Evolutionary conservation across 129 eudicot genomes (phyloP).

Genomic region (Lonicera japonica): DNA sequence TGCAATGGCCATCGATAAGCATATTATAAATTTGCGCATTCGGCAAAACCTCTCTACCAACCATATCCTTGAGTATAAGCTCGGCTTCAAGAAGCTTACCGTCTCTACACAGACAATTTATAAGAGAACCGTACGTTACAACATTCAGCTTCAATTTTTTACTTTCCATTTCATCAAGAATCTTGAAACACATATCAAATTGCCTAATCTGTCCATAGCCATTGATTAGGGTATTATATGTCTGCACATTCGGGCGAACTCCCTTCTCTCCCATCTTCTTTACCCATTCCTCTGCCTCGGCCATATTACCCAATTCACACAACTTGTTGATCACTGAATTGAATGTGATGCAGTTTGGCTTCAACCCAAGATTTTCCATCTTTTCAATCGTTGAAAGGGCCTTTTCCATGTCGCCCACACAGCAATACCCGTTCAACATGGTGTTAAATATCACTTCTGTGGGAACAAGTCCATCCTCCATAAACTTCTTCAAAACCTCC

Average conservation of each 20-base stretch:
- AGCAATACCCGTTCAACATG: constrained; percentile 14
- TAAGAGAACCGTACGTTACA: constrained; percentile 10
- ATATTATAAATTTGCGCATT: constrained; percentile 17
- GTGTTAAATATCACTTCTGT: constrained; percentile 16
- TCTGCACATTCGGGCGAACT: constrained; percentile 4
- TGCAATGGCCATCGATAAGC: constrained; percentile 14
- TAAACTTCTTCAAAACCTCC: constrained; percentile 9
- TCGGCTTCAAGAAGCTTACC: constrained; percentile 18
- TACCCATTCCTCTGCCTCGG: constrained; percentile 18
- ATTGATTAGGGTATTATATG: constrained; percentile 11
- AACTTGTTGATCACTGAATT: constrained; percentile 12
- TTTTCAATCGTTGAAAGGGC: background rate
- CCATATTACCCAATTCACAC: constrained; percentile 15
- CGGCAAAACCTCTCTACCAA: constrained; percentile 13
- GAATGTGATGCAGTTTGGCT: constrained; percentile 2
- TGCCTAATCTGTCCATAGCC: constrained; percentile 9
- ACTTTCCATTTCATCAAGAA: constrained; percentile 17
- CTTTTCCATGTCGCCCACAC: constrained; percentile 13
- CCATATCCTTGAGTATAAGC: constrained; percentile 14
- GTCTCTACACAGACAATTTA: constrained; percentile 10
- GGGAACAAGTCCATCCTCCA: constrained; percentile 11
- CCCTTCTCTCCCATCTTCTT: constrained; percentile 17
- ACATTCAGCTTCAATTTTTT: constrained; percentile 8
- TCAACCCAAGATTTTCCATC: constrained; percentile 11
- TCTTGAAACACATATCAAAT: constrained; percentile 9